A percentile compares a stretch with the other conserved stretches of the same genome.
Conservation (phyloP, 495 filamentous ascomycete species). For the Talaromyces nanjingensis region DNA sequence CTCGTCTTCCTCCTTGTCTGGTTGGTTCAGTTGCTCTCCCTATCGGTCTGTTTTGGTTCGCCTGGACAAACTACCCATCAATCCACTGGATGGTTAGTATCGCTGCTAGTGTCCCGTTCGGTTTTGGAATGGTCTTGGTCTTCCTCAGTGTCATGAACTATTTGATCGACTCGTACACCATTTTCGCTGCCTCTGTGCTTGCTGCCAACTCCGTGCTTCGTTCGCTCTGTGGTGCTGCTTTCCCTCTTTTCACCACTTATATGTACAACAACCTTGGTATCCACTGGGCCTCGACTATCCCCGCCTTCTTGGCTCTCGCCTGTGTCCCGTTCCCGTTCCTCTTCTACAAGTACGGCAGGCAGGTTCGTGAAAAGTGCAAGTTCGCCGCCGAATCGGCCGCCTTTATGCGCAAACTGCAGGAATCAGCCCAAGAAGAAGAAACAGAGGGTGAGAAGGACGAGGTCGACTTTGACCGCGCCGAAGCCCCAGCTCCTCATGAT, state of each 20-base stretch:
- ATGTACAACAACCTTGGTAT: conserved; percentile 73
- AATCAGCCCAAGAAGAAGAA: conserved; percentile 12
- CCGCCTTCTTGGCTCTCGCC: conserved; percentile 67
- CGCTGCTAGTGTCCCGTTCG: conserved; percentile 60
- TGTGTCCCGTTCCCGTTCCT: conserved; percentile 77
- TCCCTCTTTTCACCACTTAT: conserved; percentile 75
- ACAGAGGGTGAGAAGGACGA: conserved; percentile 13
- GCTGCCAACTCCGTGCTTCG: conserved; percentile 70
- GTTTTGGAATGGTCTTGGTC: conserved; percentile 68
- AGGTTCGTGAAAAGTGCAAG: conserved; percentile 64
- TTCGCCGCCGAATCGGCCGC: conserved; percentile 54
- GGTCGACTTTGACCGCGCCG: conserved; percentile 29
- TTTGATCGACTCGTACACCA: conserved; percentile 73
- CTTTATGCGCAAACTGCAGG: conserved; percentile 39
- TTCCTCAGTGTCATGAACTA: conserved; percentile 73
- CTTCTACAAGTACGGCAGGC: conserved; percentile 67
- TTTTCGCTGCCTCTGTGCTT: conserved; percentile 74
- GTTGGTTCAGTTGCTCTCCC: conserved; percentile 37
- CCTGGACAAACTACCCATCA: conserved; percentile 60
- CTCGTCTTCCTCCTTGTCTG: conserved; percentile 39
- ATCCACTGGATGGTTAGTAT: conserved; percentile 67
- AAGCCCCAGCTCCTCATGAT: conserved; percentile 25
- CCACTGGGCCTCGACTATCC: conserved; percentile 74
- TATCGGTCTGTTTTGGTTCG: conserved; percentile 56
- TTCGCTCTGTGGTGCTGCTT: conserved; percentile 68